These are phyloP conservation scores for Starmera stellimalicola DNA, from an alignment of 1,139 yeast species.

Conservation along the genomic window DNA sequence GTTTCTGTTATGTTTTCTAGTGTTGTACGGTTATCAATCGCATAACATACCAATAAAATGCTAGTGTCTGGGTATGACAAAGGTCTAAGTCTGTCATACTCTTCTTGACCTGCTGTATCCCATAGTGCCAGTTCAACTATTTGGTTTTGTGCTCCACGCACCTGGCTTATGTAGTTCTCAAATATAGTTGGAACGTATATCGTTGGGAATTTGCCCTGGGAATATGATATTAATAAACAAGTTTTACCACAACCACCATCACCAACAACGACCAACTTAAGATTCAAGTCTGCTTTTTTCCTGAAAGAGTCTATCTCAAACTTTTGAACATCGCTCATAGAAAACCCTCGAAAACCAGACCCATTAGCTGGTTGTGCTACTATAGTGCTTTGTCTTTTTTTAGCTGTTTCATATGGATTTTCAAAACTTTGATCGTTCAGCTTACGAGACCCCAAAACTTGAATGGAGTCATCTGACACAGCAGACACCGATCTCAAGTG, in stretches of 20 bases:
- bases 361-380: background rate
- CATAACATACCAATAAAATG: slow-evolving; percentile 64
- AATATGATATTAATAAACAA: slow-evolving; percentile 71
- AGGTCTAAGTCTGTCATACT: slow-evolving; percentile 77
- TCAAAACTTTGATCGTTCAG: no score
- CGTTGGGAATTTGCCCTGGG: slow-evolving; percentile 68
- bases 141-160: slow-evolving; percentile 41
- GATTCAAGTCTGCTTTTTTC: slow-evolving; percentile 12
- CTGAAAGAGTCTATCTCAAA: slow-evolving; percentile 9
- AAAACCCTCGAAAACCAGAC: no score
- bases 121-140: slow-evolving; percentile 68
- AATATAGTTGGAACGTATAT: slow-evolving; percentile 85
- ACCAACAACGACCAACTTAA: slow-evolving; percentile 81
- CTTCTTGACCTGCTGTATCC: slow-evolving; percentile 97
- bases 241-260: slow-evolving; percentile 97
- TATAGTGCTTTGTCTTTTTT: background rate
- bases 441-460: no score
- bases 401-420: background rate
- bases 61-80: slow-evolving; percentile 79
- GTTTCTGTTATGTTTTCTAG: slow-evolving; percentile 66
- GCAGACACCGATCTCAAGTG: no score
- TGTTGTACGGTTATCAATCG: slow-evolving; percentile 55
- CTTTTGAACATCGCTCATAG: slow-evolving; percentile 3
- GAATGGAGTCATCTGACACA: no score
- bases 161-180: slow-evolving; percentile 70